Base-by-base conservation (phyloP, 768 basidiomycete species). In the Psilocybe sp. region DNA sequence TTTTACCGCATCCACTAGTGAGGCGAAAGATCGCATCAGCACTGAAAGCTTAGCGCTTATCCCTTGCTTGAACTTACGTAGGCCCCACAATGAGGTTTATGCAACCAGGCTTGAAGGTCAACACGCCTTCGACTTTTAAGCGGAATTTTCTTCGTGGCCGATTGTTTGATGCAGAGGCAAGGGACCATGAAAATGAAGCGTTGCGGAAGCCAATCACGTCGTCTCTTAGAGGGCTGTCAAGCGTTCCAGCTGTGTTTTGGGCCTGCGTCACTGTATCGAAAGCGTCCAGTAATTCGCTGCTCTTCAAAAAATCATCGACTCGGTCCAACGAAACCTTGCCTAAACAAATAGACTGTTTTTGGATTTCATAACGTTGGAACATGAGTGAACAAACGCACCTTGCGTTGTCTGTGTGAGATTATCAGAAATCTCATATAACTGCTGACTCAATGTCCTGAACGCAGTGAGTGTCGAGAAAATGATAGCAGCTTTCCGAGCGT, bases 251-350 rank as follows among this genome's bases (percentile, higher is more conserved):
- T 10, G 20, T 11, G 28, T n/a, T 33, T 16, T 40, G n/a, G 7
- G 23, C 11, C 33, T 46, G 35, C 19, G 23, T 28, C 7, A 61
- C 39, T 55, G 56, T 11, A 28, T 28, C 23, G 67, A 69, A 78
- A 1, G 58, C 40, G 50, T 78, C 77, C 10, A 81, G 57, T 6
- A 80, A 64, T 46, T 81, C 78, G 3, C 78, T 76, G 69, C 74
- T 35, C 13, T 63, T 59, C 18, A 76, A 53, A 55, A 74, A 75
- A 35, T 69, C 64, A 23, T 70, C 57, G 4, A 75, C 56, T 56
- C 87, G 78, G 49, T 80, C 77, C 10, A 88, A 57, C 1, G 85
- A 85, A 4, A 89, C 85, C 63, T 81, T 82, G 43, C 74, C 81
- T 62, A 65, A 57, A n/a, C n/a, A 35, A 10, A 15, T n/a, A 11